Conservation (phyloP, 331 rosid species). For the Quercus phellos region DNA sequence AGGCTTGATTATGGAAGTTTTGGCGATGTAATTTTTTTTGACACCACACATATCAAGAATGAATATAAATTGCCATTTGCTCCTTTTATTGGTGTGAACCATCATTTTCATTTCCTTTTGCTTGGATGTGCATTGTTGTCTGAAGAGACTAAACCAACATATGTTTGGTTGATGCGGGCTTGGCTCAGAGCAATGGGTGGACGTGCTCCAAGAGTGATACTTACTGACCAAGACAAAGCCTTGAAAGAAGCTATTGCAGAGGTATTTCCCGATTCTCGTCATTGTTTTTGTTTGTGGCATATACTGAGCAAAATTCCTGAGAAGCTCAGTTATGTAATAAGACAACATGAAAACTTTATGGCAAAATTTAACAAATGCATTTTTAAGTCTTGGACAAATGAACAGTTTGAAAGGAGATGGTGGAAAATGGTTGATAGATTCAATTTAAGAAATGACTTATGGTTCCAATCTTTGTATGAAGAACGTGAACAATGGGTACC, state of each 20-base stretch:
- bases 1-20: slow-evolving; percentile 42
- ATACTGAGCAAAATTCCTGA: slow-evolving; percentile 37
- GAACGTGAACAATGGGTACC: slow-evolving; percentile 38
- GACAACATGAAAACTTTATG: slow-evolving; percentile 35
- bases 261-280: slow-evolving; percentile 35
- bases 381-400: slow-evolving; percentile 39
- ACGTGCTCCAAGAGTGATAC: slow-evolving; percentile 35
- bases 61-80: slow-evolving; percentile 36
- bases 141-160: slow-evolving; percentile 37
- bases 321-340: slow-evolving; percentile 32
- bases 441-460: slow-evolving; percentile 24
- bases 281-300: slow-evolving; percentile 50
- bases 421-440: slow-evolving; percentile 29
- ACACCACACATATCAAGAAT: slow-evolving; percentile 35
- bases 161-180: slow-evolving; percentile 40
- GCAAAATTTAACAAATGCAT: slow-evolving; percentile 31
- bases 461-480: slow-evolving; percentile 33
- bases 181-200: slow-evolving; percentile 47
- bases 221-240: slow-evolving; percentile 30
- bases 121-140: slow-evolving; percentile 44
- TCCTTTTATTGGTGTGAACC: slow-evolving; percentile 43
- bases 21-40: slow-evolving; percentile 39
- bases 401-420: slow-evolving; percentile 40
- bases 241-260: slow-evolving; percentile 39
- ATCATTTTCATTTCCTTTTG: slow-evolving; percentile 35